Percentiles rank a stretch among this genome's conserved stretches.
Conservation (phyloP, 176 grass and related monocot genomes). For the Zea luxurians region DNA sequence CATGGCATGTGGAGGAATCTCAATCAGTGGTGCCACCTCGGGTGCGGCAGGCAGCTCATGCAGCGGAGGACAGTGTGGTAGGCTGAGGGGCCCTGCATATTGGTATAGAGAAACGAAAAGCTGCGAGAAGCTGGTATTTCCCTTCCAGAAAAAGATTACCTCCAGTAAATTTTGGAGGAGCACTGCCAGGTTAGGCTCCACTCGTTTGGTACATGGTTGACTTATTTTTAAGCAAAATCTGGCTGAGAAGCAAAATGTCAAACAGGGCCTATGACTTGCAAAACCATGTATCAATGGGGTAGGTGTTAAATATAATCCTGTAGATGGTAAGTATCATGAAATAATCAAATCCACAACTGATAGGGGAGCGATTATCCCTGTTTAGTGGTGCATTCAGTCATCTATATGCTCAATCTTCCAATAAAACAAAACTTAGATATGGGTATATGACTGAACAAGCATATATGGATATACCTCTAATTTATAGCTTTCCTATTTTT, state of each 20-base stretch:
- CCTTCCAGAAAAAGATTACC: background rate
- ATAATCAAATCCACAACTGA: constrained; percentile 24
- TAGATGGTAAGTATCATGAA: background rate
- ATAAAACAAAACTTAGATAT: background rate
- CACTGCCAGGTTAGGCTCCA: background rate
- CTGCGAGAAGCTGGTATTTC: background rate
- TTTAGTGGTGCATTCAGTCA: background rate
- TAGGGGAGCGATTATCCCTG: background rate
- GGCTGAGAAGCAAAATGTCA: background rate
- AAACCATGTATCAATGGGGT: background rate
- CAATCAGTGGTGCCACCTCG: background rate
- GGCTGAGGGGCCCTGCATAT: background rate
- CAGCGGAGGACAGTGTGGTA: background rate
- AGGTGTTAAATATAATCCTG: constrained; percentile 10
- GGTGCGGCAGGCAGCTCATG: background rate
- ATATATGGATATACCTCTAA: background rate
- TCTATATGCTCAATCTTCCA: background rate
- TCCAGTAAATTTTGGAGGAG: background rate
- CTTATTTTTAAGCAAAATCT: background rate
- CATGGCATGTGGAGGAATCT: background rate
- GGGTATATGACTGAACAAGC: background rate
- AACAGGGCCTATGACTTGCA: background rate
- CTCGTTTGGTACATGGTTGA: background rate
- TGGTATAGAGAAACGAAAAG: background rate
- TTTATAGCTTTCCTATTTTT: background rate